A percentile compares a stretch with the other conserved stretches of the same genome.
Conservation (phyloP, 768 basidiomycete species). For the Collybia mongolica region DNA sequence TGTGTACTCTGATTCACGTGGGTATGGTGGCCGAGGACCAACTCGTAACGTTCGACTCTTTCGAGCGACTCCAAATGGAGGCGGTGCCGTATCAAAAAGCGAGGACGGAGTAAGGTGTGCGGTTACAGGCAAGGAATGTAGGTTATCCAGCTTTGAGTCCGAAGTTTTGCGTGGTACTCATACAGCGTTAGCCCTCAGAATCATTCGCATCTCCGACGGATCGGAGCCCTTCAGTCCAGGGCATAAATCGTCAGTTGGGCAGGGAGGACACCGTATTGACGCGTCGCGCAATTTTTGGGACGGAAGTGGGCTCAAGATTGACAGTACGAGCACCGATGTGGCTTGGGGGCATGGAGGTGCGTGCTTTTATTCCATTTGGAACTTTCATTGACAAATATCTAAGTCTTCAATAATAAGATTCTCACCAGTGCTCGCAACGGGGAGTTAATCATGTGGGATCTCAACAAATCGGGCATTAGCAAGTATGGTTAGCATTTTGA, state of each 20-base stretch:
- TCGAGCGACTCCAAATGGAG: constrained; percentile 59
- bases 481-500: constrained; percentile 60
- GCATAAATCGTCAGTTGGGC: constrained; percentile 52
- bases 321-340: constrained; percentile 76
- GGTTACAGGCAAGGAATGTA: constrained; percentile 80
- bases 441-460: constrained; percentile 82
- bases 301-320: constrained; percentile 73
- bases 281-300: constrained; percentile 78
- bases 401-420: constrained; percentile 74
- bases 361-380: constrained; percentile 18
- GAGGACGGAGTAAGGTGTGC: constrained; percentile 68
- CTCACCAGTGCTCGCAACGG: constrained; percentile 80
- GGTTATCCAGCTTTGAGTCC: background rate
- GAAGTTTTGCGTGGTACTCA: background rate
- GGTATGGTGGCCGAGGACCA: constrained; percentile 37
- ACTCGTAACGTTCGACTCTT: constrained; percentile 57
- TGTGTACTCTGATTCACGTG: constrained; percentile 40
- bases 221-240: constrained; percentile 37
- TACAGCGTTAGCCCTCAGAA: constrained; percentile 49
- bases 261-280: constrained; percentile 68
- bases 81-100: constrained; percentile 65
- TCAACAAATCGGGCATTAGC: constrained; percentile 60
- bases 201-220: constrained; percentile 56
- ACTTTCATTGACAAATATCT: constrained; percentile 1
- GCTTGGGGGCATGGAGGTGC: constrained; percentile 74